Conservation (phyloP, 116 monocot genomes). For the Dioscorea cayenensis region DNA sequence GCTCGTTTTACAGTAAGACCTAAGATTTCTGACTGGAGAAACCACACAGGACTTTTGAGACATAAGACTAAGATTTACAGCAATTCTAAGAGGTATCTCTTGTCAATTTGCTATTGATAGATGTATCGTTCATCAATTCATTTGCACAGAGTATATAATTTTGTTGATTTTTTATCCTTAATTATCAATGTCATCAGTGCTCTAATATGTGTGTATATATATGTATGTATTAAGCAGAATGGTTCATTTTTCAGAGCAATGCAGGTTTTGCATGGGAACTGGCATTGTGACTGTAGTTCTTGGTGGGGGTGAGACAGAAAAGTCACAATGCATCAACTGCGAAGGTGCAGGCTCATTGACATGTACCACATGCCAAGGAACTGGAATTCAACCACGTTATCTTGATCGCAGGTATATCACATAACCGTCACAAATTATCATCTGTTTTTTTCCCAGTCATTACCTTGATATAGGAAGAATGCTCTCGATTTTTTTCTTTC, state of each 20-base stretch:
- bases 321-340: conserved; percentile 79
- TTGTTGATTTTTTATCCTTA: background rate
- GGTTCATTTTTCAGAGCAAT: conserved; percentile 57
- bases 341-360: conserved; percentile 74
- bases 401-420: conserved; percentile 68
- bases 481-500: background rate
- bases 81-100: too few relatives aligned
- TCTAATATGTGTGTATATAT: background rate
- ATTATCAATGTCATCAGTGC: background rate
- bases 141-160: too few relatives aligned
- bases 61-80: too few relatives aligned
- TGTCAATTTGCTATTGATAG: too few relatives aligned
- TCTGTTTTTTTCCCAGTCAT: background rate
- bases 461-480: background rate
- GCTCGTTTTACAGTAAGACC: too few relatives aligned
- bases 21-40: too few relatives aligned
- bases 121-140: too few relatives aligned
- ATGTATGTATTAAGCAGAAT: conserved; percentile 11
- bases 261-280: conserved; percentile 73
- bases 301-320: conserved; percentile 68
- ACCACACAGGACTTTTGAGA: too few relatives aligned
- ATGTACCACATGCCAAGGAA: conserved; percentile 91
- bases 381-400: conserved; percentile 89
- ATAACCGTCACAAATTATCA: background rate
- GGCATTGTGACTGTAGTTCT: conserved; percentile 68